A percentile compares a stretch with the other conserved stretches of the same genome.
Evolutionary conservation across 1,139 yeast genomes (phyloP).

Genomic region (Yamadazyma kanchanaburiensis): DNA sequence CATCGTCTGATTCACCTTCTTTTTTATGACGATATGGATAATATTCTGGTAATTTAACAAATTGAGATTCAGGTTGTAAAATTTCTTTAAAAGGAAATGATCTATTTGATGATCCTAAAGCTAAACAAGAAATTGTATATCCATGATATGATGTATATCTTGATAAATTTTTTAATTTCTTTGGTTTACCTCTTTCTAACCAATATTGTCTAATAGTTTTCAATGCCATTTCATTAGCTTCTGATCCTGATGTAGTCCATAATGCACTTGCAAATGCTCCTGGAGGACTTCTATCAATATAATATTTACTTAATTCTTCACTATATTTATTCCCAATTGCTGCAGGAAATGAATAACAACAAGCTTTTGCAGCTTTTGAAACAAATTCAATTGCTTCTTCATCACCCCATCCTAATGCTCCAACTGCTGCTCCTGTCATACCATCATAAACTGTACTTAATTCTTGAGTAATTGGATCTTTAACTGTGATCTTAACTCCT

Average conservation of each 20-base stretch:
- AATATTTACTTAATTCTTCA: constrained; percentile 50
- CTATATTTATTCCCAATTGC: constrained; percentile 40
- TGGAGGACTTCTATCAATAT: constrained; percentile 50
- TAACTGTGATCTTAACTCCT: constrained; percentile 46
- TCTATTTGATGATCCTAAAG: constrained; percentile 45
- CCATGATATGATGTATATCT: constrained; percentile 60
- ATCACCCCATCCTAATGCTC: constrained; percentile 59
- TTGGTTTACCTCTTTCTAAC: constrained; percentile 45
- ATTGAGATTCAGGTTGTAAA: constrained; percentile 34
- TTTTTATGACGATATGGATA: constrained; percentile 50
- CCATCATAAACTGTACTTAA: constrained; percentile 45
- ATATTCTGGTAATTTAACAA: constrained; percentile 44
- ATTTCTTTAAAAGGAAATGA: constrained; percentile 40
- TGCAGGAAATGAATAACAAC: constrained; percentile 47
- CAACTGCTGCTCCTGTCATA: constrained; percentile 65
- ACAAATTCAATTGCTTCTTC: constrained; percentile 47
- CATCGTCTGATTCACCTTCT: constrained; percentile 46
- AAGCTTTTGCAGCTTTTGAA: constrained; percentile 43
- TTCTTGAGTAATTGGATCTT: constrained; percentile 41
- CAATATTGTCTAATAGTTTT: constrained; percentile 56
- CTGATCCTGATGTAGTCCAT: constrained; percentile 62
- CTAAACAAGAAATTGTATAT: constrained; percentile 52
- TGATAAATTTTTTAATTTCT: constrained; percentile 49
- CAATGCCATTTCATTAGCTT: constrained; percentile 57
- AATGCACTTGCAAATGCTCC: constrained; percentile 53